Percentiles rank a stretch among this genome's conserved stretches.
These are phyloP conservation scores for Cairneyella variabilis DNA, from an alignment of 495 filamentous ascomycete genomes.

Conservation along the genomic window DNA sequence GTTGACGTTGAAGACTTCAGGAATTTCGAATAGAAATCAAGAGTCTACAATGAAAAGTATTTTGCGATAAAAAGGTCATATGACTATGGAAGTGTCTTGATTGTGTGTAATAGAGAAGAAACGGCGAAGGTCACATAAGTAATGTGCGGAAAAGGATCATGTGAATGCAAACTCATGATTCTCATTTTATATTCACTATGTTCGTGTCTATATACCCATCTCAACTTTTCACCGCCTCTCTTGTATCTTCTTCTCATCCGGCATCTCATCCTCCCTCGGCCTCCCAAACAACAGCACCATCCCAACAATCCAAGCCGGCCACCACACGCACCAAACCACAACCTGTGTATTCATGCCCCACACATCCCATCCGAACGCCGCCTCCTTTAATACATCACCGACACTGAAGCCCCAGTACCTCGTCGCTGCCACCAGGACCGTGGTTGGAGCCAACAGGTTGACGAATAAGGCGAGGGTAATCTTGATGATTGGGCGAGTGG, in stretches of 20 bases:
- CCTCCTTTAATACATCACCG: slow-evolving; percentile 60
- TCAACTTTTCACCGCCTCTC: neutral
- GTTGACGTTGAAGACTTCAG: too few relatives aligned
- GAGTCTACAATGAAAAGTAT: too few relatives aligned
- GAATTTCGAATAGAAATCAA: too few relatives aligned
- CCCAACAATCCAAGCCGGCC: slow-evolving; percentile 86
- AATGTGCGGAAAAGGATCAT: too few relatives aligned
- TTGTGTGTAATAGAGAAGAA: too few relatives aligned
- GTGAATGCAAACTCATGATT: too few relatives aligned
- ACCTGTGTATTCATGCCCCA: slow-evolving; percentile 88
- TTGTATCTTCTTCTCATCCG: neutral
- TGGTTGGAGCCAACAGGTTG: slow-evolving; percentile 60
- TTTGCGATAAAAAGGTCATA: too few relatives aligned
- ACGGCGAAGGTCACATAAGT: too few relatives aligned
- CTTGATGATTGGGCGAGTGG: slow-evolving; percentile 27
- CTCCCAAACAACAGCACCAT: slow-evolving; percentile 37
- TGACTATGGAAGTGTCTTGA: too few relatives aligned
- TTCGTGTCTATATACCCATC: neutral
- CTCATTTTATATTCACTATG: too few relatives aligned
- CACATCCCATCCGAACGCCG: slow-evolving; percentile 86
- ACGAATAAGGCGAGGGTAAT: slow-evolving; percentile 35
- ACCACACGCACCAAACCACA: slow-evolving; percentile 97
- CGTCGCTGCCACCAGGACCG: slow-evolving; percentile 52
- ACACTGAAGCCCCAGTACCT: slow-evolving; percentile 47
- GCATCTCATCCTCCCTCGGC: slow-evolving; percentile 6